Conservation (phyloP, 306 rosid genomes). For the Begonia masoniana region DNA sequence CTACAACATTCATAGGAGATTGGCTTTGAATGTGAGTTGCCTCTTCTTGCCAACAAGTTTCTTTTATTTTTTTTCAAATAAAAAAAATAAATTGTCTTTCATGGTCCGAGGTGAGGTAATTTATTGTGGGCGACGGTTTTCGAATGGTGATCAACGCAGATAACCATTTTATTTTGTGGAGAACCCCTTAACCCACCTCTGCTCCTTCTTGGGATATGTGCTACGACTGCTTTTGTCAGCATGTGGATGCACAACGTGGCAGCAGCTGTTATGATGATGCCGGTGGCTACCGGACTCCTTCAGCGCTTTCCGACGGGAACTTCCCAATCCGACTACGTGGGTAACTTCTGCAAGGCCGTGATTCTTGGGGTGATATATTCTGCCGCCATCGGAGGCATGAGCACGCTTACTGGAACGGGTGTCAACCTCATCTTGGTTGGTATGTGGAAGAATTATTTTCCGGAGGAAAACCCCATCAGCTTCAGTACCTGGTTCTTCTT, state of each 20-base stretch:
- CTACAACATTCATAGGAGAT: constrained; percentile 64
- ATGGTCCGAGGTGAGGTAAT: not conserved
- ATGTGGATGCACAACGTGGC: constrained; percentile 98
- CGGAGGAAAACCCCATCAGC: constrained; percentile 48
- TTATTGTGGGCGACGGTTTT: not conserved
- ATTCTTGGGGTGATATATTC: constrained; percentile 50
- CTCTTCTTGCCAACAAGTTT: not conserved
- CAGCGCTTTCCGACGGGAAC: constrained; percentile 37
- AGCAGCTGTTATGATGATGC: constrained; percentile 84
- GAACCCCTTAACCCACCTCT: constrained; percentile 59
- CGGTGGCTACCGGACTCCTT: constrained; percentile 71
- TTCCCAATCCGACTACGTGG: constrained; percentile 23
- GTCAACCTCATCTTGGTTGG: constrained; percentile 73
- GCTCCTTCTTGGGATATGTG: constrained; percentile 52
- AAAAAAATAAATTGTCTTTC: not conserved
- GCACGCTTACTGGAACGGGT: constrained; percentile 88
- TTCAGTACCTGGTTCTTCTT: constrained; percentile 60
- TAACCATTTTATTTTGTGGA: constrained; percentile 54
- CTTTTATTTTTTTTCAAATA: no score
- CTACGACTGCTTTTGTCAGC: constrained; percentile 67
- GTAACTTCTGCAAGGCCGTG: constrained; percentile 75
- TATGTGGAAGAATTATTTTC: constrained; percentile 71
- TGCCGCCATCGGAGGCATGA: constrained; percentile 55
- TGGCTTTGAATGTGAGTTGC: constrained; percentile 69
- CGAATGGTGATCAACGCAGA: constrained; percentile 17